These are phyloP conservation scores for Pulveroboletus frians DNA, from an alignment of 768 basidiomycete genomes.

Conservation along the genomic window DNA sequence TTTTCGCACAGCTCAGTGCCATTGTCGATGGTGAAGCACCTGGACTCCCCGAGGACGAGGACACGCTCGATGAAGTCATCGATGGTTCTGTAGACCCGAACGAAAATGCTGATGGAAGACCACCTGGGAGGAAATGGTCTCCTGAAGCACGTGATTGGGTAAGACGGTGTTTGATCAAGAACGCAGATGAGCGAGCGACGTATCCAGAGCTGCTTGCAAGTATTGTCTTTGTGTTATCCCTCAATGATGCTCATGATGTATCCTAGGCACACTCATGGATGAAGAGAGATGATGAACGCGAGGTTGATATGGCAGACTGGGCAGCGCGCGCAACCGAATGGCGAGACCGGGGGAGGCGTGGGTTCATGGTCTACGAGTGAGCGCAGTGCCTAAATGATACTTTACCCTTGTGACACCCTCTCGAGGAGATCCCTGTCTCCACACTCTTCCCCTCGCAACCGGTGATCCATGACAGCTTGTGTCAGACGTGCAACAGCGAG, in stretches of 20 bases:
- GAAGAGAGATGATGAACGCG: constrained; percentile 46
- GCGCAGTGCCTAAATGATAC: constrained; percentile 3
- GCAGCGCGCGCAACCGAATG: constrained; percentile 50
- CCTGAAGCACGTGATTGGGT: constrained; percentile 77
- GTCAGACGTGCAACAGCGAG: constrained; percentile 1
- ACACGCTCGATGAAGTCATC: constrained; percentile 8
- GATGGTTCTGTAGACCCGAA: constrained; percentile 7
- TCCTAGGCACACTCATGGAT: constrained; percentile 76
- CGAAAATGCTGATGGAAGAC: constrained; percentile 14
- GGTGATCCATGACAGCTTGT: constrained; percentile 10
- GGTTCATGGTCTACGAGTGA: constrained; percentile 21
- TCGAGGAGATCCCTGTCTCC: constrained; percentile 22
- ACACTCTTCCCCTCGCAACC: constrained; percentile 20
- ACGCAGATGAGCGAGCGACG: constrained; percentile 70
- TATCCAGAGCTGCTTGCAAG: constrained; percentile 77
- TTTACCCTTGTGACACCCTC: constrained; percentile 8
- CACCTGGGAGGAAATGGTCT: constrained; percentile 23
- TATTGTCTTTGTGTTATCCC: constrained; percentile 7
- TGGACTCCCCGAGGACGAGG: constrained; percentile 62
- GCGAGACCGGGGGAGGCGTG: constrained; percentile 27
- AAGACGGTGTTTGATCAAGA: constrained; percentile 71
- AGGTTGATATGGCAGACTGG: constrained; percentile 87
- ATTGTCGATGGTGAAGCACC: constrained; percentile 96
- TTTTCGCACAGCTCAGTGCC: constrained; percentile 94
- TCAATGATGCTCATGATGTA: not conserved